Conservation (phyloP, 306 rosid genomes). For the Vigna unguiculata region DNA sequence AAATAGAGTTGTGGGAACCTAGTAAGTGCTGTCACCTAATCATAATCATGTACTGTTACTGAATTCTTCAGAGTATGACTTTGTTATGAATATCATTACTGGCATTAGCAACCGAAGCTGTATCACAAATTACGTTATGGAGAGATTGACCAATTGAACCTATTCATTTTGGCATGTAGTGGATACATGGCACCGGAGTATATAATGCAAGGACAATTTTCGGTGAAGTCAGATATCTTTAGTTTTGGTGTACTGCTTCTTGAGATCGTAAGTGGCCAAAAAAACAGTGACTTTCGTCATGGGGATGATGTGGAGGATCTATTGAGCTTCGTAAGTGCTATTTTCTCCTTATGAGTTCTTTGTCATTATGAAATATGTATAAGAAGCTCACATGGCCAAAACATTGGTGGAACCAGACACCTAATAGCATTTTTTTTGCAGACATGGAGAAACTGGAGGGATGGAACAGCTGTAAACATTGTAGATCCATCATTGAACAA, state of each 20-base stretch:
- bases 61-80: not conserved
- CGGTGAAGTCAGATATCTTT: constrained; percentile 56
- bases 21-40: not conserved
- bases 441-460: constrained; percentile 29
- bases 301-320: constrained; percentile 1
- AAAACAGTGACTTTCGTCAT: not conserved
- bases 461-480: not conserved
- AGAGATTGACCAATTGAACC: no score
- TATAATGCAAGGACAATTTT: constrained; percentile 51
- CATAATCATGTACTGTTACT: not conserved
- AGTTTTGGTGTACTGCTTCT: constrained; percentile 55
- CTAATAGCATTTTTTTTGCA: not conserved
- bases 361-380: not conserved
- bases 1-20: not conserved
- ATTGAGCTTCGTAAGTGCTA: constrained; percentile 8
- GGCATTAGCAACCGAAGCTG: not conserved
- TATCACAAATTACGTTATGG: no score
- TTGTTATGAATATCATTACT: not conserved
- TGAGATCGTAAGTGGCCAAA: constrained; percentile 2
- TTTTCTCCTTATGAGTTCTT: not conserved
- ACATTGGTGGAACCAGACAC: not conserved
- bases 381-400: not conserved
- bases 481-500: not conserved
- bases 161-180: constrained; percentile 9
- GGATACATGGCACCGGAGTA: constrained; percentile 82